Base-by-base conservation (phyloP, 352 stramenopile species). In the Phytophthora ramorum region DNA sequence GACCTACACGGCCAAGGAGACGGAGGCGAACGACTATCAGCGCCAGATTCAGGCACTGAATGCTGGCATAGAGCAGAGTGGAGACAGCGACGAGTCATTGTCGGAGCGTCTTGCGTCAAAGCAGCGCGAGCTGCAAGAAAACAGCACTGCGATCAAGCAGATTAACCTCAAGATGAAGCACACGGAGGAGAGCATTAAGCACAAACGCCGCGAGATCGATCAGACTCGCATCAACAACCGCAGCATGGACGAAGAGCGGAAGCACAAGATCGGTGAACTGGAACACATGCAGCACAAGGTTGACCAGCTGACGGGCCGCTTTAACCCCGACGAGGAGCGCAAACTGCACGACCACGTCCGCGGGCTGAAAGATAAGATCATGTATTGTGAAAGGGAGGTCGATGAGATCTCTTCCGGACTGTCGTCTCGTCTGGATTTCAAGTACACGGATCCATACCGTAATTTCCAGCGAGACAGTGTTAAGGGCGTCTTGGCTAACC, bases 381-480 rank as follows among this genome's bases (percentile, higher is more conserved):
- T 74, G 5, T 62, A 61, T 8, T 84, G 81, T 47, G 87, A 95
- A 51, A 90, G 97, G 22, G 85, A 97, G 24, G 87, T 98, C 8
- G 96, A 99, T 56, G 96, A 93, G 44, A 80, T 98, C 3, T 95
- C 89, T 10, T 93, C 97, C 12, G 85, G 97, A 20, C 73, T 99
- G 20, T 92, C 93, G n/a, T 97, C 93, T n/a, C 84, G 96, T 22
- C 81, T 99, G 41, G 81, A 96, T 63, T 99, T 99, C 78, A 93
- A 98, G 50, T 99, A 98, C 76, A 91, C 83, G 14, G 96, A 99
- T 60, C 97, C 97, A 10, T 85, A 98, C 60, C 79, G 82, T 45
- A 91, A 97, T 53, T 99, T 99, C 71, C 83, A 99, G 56, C 90
- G 94, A 20, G 82, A 90, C 16, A 98, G 95, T 63, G 97, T 99